Evolutionary conservation across 2,329 filamentous ascomycete species (phyloP).

Genomic region (Sporothrix euskadiensis): DNA sequence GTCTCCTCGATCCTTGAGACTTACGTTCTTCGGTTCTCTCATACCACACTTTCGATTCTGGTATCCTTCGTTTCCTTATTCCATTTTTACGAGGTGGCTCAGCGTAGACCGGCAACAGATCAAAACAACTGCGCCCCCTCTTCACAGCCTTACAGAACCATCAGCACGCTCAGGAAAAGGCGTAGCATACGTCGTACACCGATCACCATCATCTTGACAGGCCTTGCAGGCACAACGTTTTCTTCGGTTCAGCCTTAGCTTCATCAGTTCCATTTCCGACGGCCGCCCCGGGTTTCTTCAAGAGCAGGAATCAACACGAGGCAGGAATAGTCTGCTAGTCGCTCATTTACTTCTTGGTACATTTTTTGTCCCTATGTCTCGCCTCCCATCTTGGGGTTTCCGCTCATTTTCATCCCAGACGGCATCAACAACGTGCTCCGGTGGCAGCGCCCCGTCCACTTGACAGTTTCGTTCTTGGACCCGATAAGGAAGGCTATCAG

Average conservation of each 20-base stretch:
- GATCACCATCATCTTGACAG: not conserved
- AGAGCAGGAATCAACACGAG: not conserved
- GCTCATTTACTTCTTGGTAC: not conserved
- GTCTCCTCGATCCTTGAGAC: not conserved
- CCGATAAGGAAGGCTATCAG: not conserved
- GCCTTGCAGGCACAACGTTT: not conserved
- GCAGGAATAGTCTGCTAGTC: not conserved
- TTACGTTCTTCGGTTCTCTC: not conserved
- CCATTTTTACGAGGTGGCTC: not conserved
- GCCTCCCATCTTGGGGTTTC: not conserved
- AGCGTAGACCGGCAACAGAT: not conserved
- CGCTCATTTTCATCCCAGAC: slow-evolving; percentile 6
- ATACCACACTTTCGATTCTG: not conserved
- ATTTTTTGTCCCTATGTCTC: not conserved
- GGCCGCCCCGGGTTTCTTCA: not conserved
- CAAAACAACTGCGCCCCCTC: not conserved
- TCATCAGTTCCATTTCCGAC: not conserved
- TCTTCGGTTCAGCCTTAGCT: not conserved
- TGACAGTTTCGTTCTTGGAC: not conserved
- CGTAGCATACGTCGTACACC: too few species aligned
- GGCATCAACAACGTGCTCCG: not conserved
- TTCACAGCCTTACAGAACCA: not conserved
- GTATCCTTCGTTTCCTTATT: not conserved
- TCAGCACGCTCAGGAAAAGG: not conserved
- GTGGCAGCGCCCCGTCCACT: slow-evolving; percentile 2